Evolutionary conservation across 208 protist genomes (phyloP), one percentile per base, ranked within the genome.

Genomic region (Balamuthia mandrillaris): DNA sequence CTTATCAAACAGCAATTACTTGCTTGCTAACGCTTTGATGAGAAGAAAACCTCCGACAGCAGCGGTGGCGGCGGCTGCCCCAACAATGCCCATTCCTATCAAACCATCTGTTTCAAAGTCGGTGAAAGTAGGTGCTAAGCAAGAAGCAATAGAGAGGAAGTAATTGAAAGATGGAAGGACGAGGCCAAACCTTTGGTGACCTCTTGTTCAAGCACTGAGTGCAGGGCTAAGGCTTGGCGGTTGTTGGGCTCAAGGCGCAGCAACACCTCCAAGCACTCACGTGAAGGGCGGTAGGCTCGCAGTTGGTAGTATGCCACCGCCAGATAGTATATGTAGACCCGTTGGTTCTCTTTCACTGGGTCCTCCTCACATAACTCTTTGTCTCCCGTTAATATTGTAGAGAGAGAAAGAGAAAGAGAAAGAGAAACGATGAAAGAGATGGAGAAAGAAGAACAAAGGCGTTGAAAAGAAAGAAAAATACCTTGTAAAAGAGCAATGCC

Each of bases 161-260:
- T 33, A 54, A 54, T 14, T 54, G 47, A 24, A 18, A 18, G 18
- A 54, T 54, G 47, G 16, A 66, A 35, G 12, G 58, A 24, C 9
- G 16, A 35, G 33, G 10, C 24, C 65, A 12, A 0, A 78, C 68
- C 68, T 29, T 78, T 78, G 68, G 68, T 78, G 68, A 78, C 56
- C 44, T 78, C 45, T 6, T 78, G 45, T 31, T 78, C 68, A 18
- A 78, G 68, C 5, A 78, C 45, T 12, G 68, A 41, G 29, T 78
- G 51, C 68, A 78, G 51, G n/a, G 68, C 68, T 29, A 21, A 47
- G 12, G 68, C 68, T 31, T 78, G 68, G 39, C 68, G 68, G 44
- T 78, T 56, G 44, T 39, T 41, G 3, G 68, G 68, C 12, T 78
- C 44, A 47, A 78, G 1, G 6, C 29, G 44, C 10, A 78, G 68